A percentile compares a stretch with the other conserved stretches of the same genome.
These are phyloP conservation scores for Crucibulum laeve DNA, from an alignment of 768 basidiomycete species.

Conservation along the genomic window DNA sequence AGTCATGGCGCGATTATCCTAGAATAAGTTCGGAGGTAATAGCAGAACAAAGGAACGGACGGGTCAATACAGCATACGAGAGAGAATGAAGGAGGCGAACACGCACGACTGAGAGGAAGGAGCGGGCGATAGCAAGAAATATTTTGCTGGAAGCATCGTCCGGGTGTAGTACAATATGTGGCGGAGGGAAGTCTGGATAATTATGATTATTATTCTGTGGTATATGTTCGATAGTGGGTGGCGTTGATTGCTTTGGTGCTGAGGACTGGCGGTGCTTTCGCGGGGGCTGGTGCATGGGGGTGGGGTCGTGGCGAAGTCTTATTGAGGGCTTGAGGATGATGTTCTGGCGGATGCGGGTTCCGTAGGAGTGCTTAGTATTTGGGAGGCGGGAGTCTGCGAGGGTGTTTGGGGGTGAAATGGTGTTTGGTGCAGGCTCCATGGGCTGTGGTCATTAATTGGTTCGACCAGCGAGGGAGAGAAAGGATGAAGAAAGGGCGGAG, in stretches of 20 bases:
- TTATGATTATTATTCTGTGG: conserved; percentile 6
- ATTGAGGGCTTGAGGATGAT: conserved; percentile 46
- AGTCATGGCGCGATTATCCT: conserved; percentile 83
- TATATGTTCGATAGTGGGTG: conserved; percentile 2
- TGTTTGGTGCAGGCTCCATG: conserved; percentile 8
- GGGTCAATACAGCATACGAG: conserved; percentile 14
- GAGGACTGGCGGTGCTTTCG: conserved; percentile 17
- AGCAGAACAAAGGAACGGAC: conserved; percentile 8
- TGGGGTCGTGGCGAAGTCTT: conserved; percentile 37
- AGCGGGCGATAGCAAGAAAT: conserved; percentile 67
- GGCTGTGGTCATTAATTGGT: conserved; percentile 1
- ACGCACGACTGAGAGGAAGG: conserved; percentile 72
- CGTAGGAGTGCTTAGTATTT: conserved; percentile 37
- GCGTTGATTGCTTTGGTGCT: conserved; percentile 8
- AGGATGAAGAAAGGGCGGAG: conserved; percentile 14
- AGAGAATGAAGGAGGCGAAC: conserved; percentile 7
- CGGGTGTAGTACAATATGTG: conserved; percentile 62
- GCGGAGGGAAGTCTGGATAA: conserved; percentile 51
- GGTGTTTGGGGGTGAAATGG: conserved; percentile 8
- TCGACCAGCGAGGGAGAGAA: conserved; percentile 16
- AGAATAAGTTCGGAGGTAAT: no score
- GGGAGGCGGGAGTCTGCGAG: conserved; percentile 8
- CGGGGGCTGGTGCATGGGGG: conserved; percentile 31
- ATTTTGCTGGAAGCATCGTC: conserved; percentile 73
- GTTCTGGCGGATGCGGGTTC: conserved; percentile 51